Conservation (phyloP, 192 early-diverging fungal genomes). For the Backusella australiensis region DNA sequence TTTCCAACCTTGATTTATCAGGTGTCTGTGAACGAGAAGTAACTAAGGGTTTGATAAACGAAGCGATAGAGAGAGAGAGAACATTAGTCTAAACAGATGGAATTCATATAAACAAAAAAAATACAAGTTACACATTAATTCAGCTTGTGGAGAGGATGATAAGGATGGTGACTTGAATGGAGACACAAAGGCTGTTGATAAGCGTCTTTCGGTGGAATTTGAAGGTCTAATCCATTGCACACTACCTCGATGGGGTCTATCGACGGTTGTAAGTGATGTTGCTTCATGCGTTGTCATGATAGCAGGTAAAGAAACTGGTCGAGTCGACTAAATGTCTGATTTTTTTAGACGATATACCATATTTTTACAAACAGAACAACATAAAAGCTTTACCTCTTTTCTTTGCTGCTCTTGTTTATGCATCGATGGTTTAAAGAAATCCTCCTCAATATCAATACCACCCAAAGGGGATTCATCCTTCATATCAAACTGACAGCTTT, state of each 20-base stretch:
- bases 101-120: background rate
- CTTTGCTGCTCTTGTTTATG: background rate
- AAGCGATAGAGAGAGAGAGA: background rate
- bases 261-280: background rate
- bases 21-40: slow-evolving; percentile 11
- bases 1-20: slow-evolving; percentile 1
- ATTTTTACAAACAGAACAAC: slow-evolving; percentile 14
- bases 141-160: slow-evolving; percentile 33
- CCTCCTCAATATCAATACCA: slow-evolving; percentile 62
- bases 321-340: slow-evolving; percentile 21
- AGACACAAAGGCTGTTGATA: slow-evolving; percentile 19
- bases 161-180: slow-evolving; percentile 40
- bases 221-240: background rate
- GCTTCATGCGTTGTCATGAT: slow-evolving; percentile 5
- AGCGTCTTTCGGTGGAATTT: background rate
- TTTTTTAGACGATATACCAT: slow-evolving; percentile 26
- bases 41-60: background rate
- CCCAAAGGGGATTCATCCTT: slow-evolving; percentile 46
- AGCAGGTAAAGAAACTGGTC: slow-evolving; percentile 1
- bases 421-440: slow-evolving; percentile 62
- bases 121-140: slow-evolving; percentile 15
- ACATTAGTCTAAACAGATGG: background rate
- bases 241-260: background rate
- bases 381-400: background rate
- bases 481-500: slow-evolving; percentile 72